Conservation (phyloP, 2,329 filamentous ascomycete species). For the Venturia pyrina region DNA sequence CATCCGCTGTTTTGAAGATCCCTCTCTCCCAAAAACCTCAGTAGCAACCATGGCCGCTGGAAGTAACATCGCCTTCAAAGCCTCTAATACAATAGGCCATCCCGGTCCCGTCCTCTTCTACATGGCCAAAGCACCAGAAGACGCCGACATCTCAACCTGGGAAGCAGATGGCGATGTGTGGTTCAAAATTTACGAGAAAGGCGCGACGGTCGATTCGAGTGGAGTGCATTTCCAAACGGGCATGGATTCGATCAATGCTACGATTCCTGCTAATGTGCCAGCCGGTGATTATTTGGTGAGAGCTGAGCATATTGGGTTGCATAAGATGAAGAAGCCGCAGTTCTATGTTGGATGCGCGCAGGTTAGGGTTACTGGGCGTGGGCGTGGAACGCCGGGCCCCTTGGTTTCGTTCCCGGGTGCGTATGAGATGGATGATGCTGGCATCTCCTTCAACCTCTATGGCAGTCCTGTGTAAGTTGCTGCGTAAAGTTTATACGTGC, state of each 20-base stretch:
- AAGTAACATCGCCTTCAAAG: conserved; percentile 5
- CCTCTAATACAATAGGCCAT: conserved; percentile 7
- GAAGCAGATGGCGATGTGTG: conserved; percentile 26
- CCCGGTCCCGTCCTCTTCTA: conserved; percentile 11
- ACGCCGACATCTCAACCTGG: conserved; percentile 21
- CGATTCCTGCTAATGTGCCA: conserved; percentile 30
- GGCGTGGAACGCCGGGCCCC: conserved; percentile 26
- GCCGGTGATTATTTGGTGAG: conserved; percentile 36
- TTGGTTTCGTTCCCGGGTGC: conserved; percentile 33
- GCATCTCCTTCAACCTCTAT: conserved; percentile 26
- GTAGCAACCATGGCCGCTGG: conserved; percentile 15
- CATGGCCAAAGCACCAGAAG: conserved; percentile 26
- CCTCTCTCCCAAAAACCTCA: conserved; percentile 20
- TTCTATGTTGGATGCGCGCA: conserved; percentile 39
- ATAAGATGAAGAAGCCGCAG: conserved; percentile 31
- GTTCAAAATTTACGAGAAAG: conserved; percentile 25
- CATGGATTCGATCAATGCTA: conserved; percentile 17
- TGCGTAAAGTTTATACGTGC: neutral
- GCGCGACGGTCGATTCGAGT: conserved; percentile 11
- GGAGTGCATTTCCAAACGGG: conserved; percentile 6
- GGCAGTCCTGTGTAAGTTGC: neutral
- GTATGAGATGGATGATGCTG: conserved; percentile 25
- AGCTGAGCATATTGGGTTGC: conserved; percentile 38
- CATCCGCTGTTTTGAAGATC: conserved; percentile 26
- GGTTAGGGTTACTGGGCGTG: conserved; percentile 31